Base-by-base conservation (phyloP, 2,329 filamentous ascomycete species). In the Pyricularia sp. region DNA sequence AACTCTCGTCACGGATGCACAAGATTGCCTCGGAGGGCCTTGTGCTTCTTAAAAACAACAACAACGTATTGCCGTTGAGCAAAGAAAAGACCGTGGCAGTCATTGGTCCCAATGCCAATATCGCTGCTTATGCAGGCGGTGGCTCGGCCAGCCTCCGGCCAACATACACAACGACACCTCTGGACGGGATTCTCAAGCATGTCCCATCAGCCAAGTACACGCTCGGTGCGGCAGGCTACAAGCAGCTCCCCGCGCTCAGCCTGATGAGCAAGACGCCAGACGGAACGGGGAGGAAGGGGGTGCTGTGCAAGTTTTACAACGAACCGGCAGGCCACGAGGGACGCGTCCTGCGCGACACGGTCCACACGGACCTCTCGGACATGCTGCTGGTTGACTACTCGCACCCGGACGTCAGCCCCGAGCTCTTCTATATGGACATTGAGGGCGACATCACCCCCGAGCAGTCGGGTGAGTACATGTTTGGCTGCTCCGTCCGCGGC, bases 311-410 rank as follows among this genome's bases (percentile, higher is more conserved):
- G 6, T 66, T 71, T 2, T 71, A 69, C 69, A 70, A 68, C 64
- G 71, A 72, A 64, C 70, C 71, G 4, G 63, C 63, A 1, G 63
- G 64, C 14, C n/a, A 61, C 6, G 65, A 23, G 11, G 10, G 61
- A 6, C 69, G 72, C 1, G 20, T 25, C 12, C 23, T 66, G 5
- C 61, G 71, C 17, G 72, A 86, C 69, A 79, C 82, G 68, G 72
- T 85, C 4, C 77, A 79, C 68, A 78, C 85, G 1, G 75, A 79
- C 12, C 76, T 76, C 28, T 81, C 81, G 0, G 76, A 77, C 66
- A 78, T 83, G 64, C 80, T 83, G 69, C 76, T 86, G 12, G 82
- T 85, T 75, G 84, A 85, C 74, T 87, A 87, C 74, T 78, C 81
- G 68, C 80, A 79, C 67, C 73, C 77, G 1, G 73, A 74, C 55